Percentiles rank a stretch among this genome's conserved stretches.
Evolutionary conservation across 805 yeast genomes (phyloP).

Genomic region (Monosporozyma unispora): DNA sequence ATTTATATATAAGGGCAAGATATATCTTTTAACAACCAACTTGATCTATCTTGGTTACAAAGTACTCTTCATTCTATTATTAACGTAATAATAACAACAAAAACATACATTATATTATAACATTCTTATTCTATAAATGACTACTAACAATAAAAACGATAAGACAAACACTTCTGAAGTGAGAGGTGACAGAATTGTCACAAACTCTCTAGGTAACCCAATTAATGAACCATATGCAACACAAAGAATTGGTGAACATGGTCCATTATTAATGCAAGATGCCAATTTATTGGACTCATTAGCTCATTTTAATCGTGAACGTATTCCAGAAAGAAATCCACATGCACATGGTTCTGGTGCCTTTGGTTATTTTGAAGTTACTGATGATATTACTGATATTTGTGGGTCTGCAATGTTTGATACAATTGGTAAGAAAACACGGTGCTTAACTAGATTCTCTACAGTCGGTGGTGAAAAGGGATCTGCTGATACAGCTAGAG

Average conservation of each 20-base stretch:
- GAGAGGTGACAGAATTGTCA: constrained; percentile 42
- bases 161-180: constrained; percentile 24
- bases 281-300: constrained; percentile 69
- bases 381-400: constrained; percentile 72
- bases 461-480: constrained; percentile 67
- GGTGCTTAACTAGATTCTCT: constrained; percentile 60
- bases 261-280: constrained; percentile 76
- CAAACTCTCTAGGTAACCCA: constrained; percentile 73
- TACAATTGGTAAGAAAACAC: constrained; percentile 71
- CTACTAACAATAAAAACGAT: constrained; percentile 4
- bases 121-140: no score
- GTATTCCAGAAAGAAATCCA: constrained; percentile 88
- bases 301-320: constrained; percentile 83
- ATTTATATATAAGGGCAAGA: no score
- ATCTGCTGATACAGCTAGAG: constrained; percentile 57
- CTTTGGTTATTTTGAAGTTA: constrained; percentile 75
- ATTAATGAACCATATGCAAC: constrained; percentile 67
- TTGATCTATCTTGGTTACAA: no score
- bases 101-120: not conserved
- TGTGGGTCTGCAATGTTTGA: constrained; percentile 63
- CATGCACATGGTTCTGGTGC: constrained; percentile 95
- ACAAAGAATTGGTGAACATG: constrained; percentile 64
- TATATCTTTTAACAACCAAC: no score
- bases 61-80: no score
- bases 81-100: no score